phyloP scores from a whole-genome alignment of 1,284 basidiomycete species.

The Ceratorhiza oryzae-sativae region DNA sequence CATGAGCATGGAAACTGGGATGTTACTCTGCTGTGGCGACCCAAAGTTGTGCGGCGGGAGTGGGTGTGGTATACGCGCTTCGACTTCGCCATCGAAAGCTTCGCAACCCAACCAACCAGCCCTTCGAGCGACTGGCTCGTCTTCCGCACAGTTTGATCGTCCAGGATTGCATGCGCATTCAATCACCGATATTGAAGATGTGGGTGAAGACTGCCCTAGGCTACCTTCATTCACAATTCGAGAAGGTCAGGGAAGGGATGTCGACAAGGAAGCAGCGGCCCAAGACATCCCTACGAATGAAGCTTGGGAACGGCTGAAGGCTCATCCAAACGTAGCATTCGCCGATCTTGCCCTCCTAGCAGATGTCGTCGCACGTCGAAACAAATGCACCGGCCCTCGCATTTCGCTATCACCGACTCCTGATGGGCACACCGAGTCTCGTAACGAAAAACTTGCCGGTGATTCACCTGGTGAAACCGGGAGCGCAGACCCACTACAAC shows the following conservation, averaged over 20 bases:
- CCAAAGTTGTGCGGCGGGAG: constrained; percentile 48
- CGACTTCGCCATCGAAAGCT: constrained; percentile 33
- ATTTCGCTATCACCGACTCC: constrained; percentile 69
- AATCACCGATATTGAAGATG: constrained; percentile 2
- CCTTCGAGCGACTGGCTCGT: not conserved
- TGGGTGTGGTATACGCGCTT: constrained; percentile 44
- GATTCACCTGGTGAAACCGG: not conserved
- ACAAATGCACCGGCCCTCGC: constrained; percentile 76
- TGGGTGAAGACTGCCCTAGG: not conserved
- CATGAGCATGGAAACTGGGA: constrained; percentile 36
- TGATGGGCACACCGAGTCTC: constrained; percentile 45
- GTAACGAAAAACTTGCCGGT: not conserved
- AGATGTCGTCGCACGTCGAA: constrained; percentile 84
- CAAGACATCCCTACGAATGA: constrained; percentile 79
- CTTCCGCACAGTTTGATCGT: not conserved
- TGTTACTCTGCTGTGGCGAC: constrained; percentile 48
- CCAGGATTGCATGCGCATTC: not conserved
- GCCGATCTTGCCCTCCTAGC: constrained; percentile 82
- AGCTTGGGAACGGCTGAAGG: constrained; percentile 86
- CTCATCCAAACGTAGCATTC: constrained; percentile 86
- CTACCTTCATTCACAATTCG: constrained; percentile 6
- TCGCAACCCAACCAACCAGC: constrained; percentile 38
- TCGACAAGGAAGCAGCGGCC: not conserved
- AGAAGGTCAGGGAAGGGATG: not conserved
- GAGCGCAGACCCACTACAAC: not conserved